Percentiles rank a stretch among this genome's conserved stretches.
Evolutionary conservation across 1,284 basidiomycete species (phyloP).

Genomic region (Kwoniella shivajii): DNA sequence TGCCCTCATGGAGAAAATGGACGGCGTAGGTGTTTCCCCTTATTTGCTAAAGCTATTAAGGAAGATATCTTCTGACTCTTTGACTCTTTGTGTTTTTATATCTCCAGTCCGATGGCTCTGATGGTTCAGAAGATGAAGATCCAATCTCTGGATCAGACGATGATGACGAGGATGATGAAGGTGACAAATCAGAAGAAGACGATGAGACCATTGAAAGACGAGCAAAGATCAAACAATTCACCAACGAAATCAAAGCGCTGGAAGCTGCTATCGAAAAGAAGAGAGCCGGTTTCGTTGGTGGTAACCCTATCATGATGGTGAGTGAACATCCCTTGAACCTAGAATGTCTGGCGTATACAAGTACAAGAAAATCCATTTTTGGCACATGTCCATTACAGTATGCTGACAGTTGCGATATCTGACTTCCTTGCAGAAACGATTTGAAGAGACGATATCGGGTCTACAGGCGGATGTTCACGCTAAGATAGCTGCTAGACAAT

Average conservation of each 20-base stretch:
- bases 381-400: no score
- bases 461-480: slow-evolving; percentile 81
- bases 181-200: slow-evolving; percentile 66
- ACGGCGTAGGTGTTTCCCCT: slow-evolving; percentile 16
- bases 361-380: neutral
- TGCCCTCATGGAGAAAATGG: slow-evolving; percentile 41
- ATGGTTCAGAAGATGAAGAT: slow-evolving; percentile 62
- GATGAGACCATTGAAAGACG: slow-evolving; percentile 59
- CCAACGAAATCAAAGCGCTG: slow-evolving; percentile 85
- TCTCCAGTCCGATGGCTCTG: slow-evolving; percentile 28
- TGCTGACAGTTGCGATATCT: neutral
- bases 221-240: slow-evolving; percentile 72
- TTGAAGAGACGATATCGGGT: slow-evolving; percentile 88
- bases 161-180: slow-evolving; percentile 65
- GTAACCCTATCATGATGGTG: slow-evolving; percentile 80
- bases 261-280: slow-evolving; percentile 86
- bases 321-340: slow-evolving; percentile 9
- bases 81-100: neutral
- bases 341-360: neutral
- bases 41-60: neutral
- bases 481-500: slow-evolving; percentile 68
- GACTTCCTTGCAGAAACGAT: slow-evolving; percentile 69
- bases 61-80: neutral
- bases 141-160: slow-evolving; percentile 64
- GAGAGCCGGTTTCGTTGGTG: slow-evolving; percentile 78